Conservation (phyloP, 129 eudicot genomes). For the Helianthus tuberosus region DNA sequence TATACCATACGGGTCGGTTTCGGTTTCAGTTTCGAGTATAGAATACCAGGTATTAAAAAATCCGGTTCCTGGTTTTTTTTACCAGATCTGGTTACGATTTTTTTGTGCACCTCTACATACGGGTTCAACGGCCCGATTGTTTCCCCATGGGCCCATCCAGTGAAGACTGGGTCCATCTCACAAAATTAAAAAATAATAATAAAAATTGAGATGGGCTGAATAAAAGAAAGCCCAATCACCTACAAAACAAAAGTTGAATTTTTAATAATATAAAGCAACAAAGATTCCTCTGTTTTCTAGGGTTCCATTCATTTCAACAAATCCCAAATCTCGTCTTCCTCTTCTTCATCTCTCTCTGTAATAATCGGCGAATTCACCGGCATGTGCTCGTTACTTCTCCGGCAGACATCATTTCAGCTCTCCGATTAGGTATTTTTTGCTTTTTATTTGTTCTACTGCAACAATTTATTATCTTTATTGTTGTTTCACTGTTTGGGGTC, state of each 20-base stretch:
- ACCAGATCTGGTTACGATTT: too few relatives aligned
- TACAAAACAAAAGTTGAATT: not conserved
- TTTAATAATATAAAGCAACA: conserved; percentile 28
- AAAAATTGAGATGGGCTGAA: not conserved
- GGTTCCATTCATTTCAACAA: conserved; percentile 30
- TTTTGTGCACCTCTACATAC: too few relatives aligned
- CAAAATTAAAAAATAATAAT: not conserved
- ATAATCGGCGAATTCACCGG: conserved; percentile 1
- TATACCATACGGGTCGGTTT: too few relatives aligned
- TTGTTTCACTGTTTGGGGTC: not conserved
- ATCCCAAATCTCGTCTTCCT: conserved; percentile 31
- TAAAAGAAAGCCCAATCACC: conserved; percentile 13
- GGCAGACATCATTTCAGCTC: conserved; percentile 16
- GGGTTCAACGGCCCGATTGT: too few relatives aligned
- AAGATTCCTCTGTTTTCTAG: conserved; percentile 37
- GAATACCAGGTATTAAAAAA: too few relatives aligned
- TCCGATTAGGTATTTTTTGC: conserved; percentile 32
- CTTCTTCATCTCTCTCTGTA: conserved; percentile 2
- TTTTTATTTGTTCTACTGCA: not conserved
- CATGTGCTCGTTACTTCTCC: conserved; percentile 21
- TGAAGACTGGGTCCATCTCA: not conserved
- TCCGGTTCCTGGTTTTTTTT: too few relatives aligned
- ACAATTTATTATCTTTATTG: not conserved
- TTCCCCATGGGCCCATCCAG: too few relatives aligned
- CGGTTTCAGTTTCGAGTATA: too few relatives aligned